Evolutionary conservation across 805 yeast genomes (phyloP).

Genomic region (Wickerhamomyces bisporus): DNA sequence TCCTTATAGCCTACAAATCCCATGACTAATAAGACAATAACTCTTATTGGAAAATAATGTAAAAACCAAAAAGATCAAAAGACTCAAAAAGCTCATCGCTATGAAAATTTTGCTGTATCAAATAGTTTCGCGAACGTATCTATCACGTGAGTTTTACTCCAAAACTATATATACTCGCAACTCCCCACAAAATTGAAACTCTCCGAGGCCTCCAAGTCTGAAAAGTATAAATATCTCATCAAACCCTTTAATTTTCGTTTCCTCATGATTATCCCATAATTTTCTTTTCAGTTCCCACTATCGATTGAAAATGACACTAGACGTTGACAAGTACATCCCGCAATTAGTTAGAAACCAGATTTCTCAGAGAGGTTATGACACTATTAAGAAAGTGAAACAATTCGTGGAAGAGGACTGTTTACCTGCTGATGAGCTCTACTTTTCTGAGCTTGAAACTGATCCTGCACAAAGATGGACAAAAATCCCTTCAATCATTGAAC

Average conservation of each 20-base stretch:
- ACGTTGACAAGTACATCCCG: conserved; percentile 28
- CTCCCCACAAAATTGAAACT: not conserved
- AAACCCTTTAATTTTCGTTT: no score
- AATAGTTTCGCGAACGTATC: not conserved
- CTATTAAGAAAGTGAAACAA: conserved; percentile 33
- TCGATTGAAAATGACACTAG: no score
- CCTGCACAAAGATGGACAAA: conserved; percentile 41
- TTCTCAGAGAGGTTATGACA: conserved; percentile 29
- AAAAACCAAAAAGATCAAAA: no score
- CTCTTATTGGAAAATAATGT: no score
- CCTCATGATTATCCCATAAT: no score
- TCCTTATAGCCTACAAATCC: conserved; percentile 52
- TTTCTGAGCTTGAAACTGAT: conserved; percentile 33
- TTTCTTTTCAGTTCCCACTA: no score
- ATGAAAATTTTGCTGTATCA: not conserved
- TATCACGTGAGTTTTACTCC: not conserved
- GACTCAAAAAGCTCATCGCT: not conserved
- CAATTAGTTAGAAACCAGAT: conserved; percentile 30
- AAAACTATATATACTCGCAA: not conserved
- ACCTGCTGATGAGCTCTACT: conserved; percentile 48
- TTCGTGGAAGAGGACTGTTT: conserved; percentile 53
- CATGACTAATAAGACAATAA: no score
- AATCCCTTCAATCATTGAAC: conserved; percentile 44
- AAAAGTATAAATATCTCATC: not conserved
- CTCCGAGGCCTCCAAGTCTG: not conserved